Conservation (phyloP, 805 yeast genomes). For the Monosporozyma yasuniensis region DNA sequence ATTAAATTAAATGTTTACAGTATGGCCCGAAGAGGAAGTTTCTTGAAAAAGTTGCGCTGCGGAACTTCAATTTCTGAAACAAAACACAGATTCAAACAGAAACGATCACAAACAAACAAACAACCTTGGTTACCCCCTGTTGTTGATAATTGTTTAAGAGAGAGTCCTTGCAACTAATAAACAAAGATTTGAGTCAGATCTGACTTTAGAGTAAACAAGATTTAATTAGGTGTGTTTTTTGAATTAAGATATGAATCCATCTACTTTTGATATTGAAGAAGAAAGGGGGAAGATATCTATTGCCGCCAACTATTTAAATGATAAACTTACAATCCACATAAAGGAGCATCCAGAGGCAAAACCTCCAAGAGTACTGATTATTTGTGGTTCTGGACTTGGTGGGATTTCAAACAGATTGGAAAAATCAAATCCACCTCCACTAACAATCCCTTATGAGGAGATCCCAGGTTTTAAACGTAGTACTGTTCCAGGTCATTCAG, state of each 20-base stretch:
- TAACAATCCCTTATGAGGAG: slow-evolving; percentile 49
- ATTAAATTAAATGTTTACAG: background rate
- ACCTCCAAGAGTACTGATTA: slow-evolving; percentile 60
- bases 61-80: background rate
- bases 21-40: background rate
- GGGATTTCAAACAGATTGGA: slow-evolving; percentile 55
- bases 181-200: background rate
- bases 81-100: background rate
- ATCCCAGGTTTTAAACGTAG: slow-evolving; percentile 78
- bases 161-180: background rate
- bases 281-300: slow-evolving; percentile 2
- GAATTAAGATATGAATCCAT: background rate
- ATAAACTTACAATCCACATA: background rate
- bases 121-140: background rate
- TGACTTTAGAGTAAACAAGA: too few relatives aligned
- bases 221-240: background rate
- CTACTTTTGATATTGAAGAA: slow-evolving; percentile 7
- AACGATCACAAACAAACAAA: background rate
- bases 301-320: slow-evolving; percentile 4
- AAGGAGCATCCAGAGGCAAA: background rate
- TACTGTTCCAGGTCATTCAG: slow-evolving; percentile 88
- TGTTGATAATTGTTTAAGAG: background rate
- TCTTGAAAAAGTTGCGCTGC: background rate
- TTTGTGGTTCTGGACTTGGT: slow-evolving; percentile 93
- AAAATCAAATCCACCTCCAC: slow-evolving; percentile 29